Base-by-base conservation (phyloP, 129 eudicot species). In the sunflower (Helianthus annuus) region DNA sequence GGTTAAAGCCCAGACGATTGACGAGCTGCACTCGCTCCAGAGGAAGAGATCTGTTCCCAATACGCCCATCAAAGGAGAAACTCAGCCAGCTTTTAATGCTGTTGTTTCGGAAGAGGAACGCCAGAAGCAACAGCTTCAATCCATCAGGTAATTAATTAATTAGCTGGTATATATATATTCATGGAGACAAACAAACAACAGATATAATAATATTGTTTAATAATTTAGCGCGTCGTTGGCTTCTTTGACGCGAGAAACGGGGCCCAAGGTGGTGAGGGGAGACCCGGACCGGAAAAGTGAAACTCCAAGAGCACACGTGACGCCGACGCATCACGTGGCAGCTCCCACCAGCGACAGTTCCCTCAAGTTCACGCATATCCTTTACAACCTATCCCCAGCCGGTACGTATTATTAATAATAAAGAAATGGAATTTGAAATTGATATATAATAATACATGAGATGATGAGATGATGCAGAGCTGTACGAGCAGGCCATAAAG, bases 381-480 rank as follows among this genome's bases (percentile, higher is more conserved):
- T 91, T 86, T 88, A 91, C 90, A 91, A 91, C 71, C 86, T 91
- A 61, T 84, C 97, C 39, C 92, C 97, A 10, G 96, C 96, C 0
- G 97, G 97, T 19, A 19, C 22, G 22, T 19, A 19, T 19, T 19
- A 19, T 19, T 19, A 19, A 19, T 19, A 19, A 19, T 19, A 19
- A 19, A 19, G 22, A 19, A 19, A 19, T 19, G 22, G 52, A 48
- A 0, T 10, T 11, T 48, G n/a, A 48, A 48, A 5, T 48, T 11
- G 22, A 19, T 19, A 19, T 19, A 19, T 19, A 19, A 19, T 19
- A 27, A 27, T 27, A 27, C 32, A 27, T 2, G 22, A 19, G 22
- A 19, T 19, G 32, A 27, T 27, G 32, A 27, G 32, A 27, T 27
- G 32, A 27, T 48, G 3, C 82, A 86, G 96, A 91, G 79, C 81